These are phyloP conservation scores for Cymbopogon flexuosus DNA, from an alignment of 202 grass and related monocot species.

Conservation along the genomic window DNA sequence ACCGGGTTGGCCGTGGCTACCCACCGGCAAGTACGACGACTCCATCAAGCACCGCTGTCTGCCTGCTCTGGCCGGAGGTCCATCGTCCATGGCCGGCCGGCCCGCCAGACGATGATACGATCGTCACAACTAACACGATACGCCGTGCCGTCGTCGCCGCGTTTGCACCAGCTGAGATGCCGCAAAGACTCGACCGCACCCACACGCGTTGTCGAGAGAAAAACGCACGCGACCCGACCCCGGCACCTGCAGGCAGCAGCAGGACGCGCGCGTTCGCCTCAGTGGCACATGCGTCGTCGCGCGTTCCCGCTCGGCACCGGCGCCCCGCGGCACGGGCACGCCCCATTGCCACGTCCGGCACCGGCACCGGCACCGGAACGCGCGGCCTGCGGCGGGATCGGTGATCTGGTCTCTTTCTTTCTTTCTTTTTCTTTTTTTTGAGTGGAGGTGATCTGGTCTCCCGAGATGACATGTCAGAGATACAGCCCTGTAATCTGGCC, in stretches of 20 bases:
- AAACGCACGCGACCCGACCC: too few relatives aligned
- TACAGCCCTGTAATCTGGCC: not conserved
- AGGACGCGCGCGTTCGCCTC: too few relatives aligned
- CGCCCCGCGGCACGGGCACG: not conserved
- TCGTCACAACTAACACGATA: not conserved
- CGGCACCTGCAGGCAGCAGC: too few relatives aligned
- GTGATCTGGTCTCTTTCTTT: not conserved
- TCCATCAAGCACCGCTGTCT: slow-evolving; percentile 2
- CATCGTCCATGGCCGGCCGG: not conserved
- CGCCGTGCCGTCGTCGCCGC: not conserved
- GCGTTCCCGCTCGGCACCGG: too few relatives aligned
- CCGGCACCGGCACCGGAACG: too few relatives aligned
- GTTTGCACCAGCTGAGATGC: not conserved
- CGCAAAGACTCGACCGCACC: not conserved
- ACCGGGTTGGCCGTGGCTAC: not conserved
- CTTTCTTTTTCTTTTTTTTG: too few relatives aligned
- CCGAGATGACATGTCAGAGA: not conserved
- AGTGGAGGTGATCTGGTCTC: too few relatives aligned
- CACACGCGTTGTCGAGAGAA: not conserved
- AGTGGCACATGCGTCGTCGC: too few relatives aligned
- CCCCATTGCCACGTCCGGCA: too few relatives aligned
- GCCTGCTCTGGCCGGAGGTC: too few relatives aligned
- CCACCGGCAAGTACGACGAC: slow-evolving; percentile 30
- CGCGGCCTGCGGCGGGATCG: not conserved
- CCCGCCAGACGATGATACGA: not conserved